Base-by-base conservation (phyloP, 345 rosid species). In the Trapa bicornis region DNA sequence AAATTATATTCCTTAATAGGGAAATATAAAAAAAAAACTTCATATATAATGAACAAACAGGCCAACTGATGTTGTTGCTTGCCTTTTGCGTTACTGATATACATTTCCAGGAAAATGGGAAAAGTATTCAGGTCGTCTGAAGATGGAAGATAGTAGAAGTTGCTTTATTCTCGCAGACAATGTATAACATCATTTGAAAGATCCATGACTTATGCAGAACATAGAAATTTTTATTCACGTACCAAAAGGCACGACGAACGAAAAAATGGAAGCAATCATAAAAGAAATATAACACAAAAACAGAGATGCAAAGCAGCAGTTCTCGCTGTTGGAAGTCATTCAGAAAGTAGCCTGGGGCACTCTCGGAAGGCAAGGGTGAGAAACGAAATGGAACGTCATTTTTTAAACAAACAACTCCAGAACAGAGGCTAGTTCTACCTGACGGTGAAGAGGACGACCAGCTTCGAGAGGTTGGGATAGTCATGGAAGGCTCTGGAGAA, bases 391-490 rank as follows among this genome's bases (percentile, higher is more conserved):
- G 37, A 58, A 37, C 6, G 29, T 6, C 37, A 2, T 56, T 36
- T 29, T 2, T 36, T 4, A 56, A 56, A 29, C 61, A 56, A 56
- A n/a, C 61, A 3, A 12, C 11, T 2, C 6, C 36, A 16, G 39
- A 11, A 36, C 39, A 54, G 29, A 47, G 35, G 15, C 11, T 65
- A 35, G 66, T 3, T 57, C 66, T 73, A 91, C 99, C 97, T 82
- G 83, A 95, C 74, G 47, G 99, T 74, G 85, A 88, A 85, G 81
- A 91, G 74, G 69, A 89, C 77, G 71, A 89, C 3, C 41, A 91
- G 78, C 73, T 86, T 82, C 42, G 97, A 78, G 71, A 91, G 80
- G 45, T 80, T 80, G 71, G 96, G 90, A 73, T 83, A 67, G 45
- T 86, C 97, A 56, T 81, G 82, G 73, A 85, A 86, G 62, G 84